Evolutionary conservation across 306 rosid genomes (phyloP).

Genomic region (Cyclanthera cordifolia): DNA sequence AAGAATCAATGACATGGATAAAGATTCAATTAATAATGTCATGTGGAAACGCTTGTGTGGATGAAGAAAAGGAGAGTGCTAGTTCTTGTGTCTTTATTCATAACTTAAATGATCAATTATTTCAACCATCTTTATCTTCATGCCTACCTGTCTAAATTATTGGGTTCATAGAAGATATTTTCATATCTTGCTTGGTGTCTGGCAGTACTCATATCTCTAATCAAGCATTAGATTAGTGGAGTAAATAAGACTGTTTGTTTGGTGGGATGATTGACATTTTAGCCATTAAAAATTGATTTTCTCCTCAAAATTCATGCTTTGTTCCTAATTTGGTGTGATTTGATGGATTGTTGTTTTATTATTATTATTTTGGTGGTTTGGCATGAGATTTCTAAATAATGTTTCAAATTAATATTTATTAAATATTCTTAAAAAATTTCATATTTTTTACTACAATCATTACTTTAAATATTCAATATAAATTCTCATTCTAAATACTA

Average conservation of each 20-base stretch:
- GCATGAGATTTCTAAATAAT: too few species aligned
- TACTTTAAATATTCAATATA: too few species aligned
- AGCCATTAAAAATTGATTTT: slow-evolving; percentile 3
- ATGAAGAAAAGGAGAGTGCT: slow-evolving; percentile 28
- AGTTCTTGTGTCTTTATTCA: slow-evolving; percentile 10
- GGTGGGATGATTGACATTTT: slow-evolving; percentile 14
- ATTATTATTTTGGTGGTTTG: too few species aligned
- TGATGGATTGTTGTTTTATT: too few species aligned
- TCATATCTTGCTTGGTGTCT: too few species aligned
- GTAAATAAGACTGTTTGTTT: slow-evolving; percentile 3
- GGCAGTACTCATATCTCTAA: too few species aligned
- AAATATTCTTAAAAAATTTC: too few species aligned
- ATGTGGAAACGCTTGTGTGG: slow-evolving; percentile 64
- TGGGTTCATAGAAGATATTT: too few species aligned
- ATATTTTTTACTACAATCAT: too few species aligned
- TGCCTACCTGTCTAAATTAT: slow-evolving; percentile 3
- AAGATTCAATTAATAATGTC: slow-evolving; percentile 29
- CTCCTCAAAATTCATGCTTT: slow-evolving; percentile 9
- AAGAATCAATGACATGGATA: too few species aligned
- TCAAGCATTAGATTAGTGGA: background rate
- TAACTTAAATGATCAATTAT: background rate
- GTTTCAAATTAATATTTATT: too few species aligned
- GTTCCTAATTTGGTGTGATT: background rate
- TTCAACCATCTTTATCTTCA: background rate
- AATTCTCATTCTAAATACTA: too few species aligned